Evolutionary conservation across 1,284 basidiomycete species (phyloP).

Genomic region (Grifola frondosa): DNA sequence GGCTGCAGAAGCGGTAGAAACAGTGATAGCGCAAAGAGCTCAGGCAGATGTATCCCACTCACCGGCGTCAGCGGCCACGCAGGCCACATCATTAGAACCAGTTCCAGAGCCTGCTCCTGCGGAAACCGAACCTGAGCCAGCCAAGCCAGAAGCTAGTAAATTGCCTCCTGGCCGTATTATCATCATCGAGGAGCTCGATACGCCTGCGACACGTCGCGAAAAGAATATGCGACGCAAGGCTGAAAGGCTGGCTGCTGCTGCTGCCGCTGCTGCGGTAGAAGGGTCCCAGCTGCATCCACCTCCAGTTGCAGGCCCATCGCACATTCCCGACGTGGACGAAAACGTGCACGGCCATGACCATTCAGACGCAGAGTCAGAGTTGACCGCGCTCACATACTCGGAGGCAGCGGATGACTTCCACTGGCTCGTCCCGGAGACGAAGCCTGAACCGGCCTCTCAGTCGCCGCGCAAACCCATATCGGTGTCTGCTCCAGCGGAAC

Average conservation of each 20-base stretch:
- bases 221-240: conserved; percentile 50
- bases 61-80: background rate
- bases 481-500: conserved; percentile 8
- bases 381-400: conserved; percentile 7
- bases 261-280: conserved; percentile 13
- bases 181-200: conserved; percentile 68
- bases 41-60: conserved; percentile 1
- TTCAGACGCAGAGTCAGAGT: conserved; percentile 12
- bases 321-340: conserved; percentile 4
- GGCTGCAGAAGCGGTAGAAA: too few relatives aligned
- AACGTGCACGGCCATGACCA: conserved; percentile 4
- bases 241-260: conserved; percentile 30
- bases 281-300: too few relatives aligned
- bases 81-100: background rate
- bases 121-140: conserved; percentile 1
- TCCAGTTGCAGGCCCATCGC: conserved; percentile 7
- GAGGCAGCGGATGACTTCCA: background rate
- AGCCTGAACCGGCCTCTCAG: background rate
- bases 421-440: background rate
- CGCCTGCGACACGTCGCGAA: conserved; percentile 59
- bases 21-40: too few relatives aligned
- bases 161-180: conserved; percentile 27
- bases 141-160: background rate
- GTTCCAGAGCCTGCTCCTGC: background rate
- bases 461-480: background rate